phyloP scores from a whole-genome alignment of 495 filamentous ascomycete genomes.

The Aspergillus funiculosus region DNA sequence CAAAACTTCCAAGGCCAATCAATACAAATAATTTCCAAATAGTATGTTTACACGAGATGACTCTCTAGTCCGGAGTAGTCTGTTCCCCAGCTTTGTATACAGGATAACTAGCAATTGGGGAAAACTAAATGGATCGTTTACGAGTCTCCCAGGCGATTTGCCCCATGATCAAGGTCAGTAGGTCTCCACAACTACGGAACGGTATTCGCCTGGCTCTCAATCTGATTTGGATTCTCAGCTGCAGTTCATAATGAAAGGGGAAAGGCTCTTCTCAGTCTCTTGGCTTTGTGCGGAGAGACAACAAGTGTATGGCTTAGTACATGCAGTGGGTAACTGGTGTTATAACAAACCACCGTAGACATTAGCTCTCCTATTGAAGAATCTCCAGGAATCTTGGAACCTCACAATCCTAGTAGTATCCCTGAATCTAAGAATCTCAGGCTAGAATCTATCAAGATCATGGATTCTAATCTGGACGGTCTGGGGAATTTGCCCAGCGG shows the following conservation, averaged over 20 bases:
- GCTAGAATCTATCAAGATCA: too few relatives aligned
- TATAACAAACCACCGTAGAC: too few relatives aligned
- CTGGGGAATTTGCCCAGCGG: constrained; percentile 10
- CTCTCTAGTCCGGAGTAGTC: too few relatives aligned
- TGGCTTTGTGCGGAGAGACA: too few relatives aligned
- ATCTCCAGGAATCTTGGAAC: too few relatives aligned
- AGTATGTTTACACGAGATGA: background rate
- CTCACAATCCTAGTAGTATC: too few relatives aligned
- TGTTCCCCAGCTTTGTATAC: too few relatives aligned
- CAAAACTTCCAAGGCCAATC: too few relatives aligned
- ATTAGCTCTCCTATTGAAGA: too few relatives aligned
- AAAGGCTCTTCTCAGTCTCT: constrained; percentile 2
- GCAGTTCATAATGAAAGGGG: constrained; percentile 11
- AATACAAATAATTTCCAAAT: background rate
- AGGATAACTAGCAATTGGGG: constrained; percentile 1
- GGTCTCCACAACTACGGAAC: background rate
- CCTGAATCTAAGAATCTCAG: too few relatives aligned
- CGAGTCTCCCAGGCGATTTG: constrained; percentile 2
- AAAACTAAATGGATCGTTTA: constrained; percentile 1
- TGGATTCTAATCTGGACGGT: constrained; percentile 9
- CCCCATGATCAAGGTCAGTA: constrained; percentile 3
- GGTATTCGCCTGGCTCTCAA: background rate
- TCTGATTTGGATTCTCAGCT: constrained; percentile 4
- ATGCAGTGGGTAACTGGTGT: too few relatives aligned
- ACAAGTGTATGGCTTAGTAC: too few relatives aligned